Evolutionary conservation across 2,329 filamentous ascomycete genomes (phyloP).

Genomic region (Capronia epimyces): DNA sequence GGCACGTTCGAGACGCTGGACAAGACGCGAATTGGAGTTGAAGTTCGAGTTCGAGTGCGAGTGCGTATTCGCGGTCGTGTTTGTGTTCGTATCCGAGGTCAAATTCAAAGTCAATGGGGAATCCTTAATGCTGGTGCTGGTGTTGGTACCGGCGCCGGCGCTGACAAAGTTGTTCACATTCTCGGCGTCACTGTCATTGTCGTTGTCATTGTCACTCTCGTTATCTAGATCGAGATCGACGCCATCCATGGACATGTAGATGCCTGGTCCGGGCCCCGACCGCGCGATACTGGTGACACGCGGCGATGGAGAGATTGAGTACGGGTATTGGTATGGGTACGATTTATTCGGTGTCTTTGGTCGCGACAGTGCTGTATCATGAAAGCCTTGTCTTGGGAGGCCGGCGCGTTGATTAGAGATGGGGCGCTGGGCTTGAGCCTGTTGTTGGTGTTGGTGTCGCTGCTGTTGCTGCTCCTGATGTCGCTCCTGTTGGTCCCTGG

Average conservation of each 20-base stretch:
- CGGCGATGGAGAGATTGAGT: background rate
- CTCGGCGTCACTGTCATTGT: background rate
- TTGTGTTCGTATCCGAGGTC: background rate
- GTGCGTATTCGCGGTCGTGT: background rate
- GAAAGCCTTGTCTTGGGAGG: background rate
- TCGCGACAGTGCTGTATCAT: background rate
- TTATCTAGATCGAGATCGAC: background rate
- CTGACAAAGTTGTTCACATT: no score
- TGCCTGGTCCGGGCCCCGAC: background rate
- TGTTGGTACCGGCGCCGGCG: no score
- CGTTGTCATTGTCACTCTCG: background rate
- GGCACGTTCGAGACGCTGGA: conserved; percentile 15
- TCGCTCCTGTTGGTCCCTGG: background rate
- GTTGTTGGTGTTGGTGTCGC: background rate
- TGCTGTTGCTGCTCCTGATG: background rate
- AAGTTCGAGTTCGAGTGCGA: background rate
- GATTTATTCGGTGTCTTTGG: background rate
- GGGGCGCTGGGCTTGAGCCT: background rate
- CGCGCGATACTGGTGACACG: background rate
- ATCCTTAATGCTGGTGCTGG: no score
- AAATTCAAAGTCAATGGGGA: background rate
- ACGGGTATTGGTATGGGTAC: background rate
- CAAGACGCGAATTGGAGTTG: conserved; percentile 2
- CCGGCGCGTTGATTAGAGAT: background rate
- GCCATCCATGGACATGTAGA: background rate